These are phyloP conservation scores for Cystobasidium ongulense DNA, from an alignment of 768 basidiomycete genomes.

Conservation along the genomic window DNA sequence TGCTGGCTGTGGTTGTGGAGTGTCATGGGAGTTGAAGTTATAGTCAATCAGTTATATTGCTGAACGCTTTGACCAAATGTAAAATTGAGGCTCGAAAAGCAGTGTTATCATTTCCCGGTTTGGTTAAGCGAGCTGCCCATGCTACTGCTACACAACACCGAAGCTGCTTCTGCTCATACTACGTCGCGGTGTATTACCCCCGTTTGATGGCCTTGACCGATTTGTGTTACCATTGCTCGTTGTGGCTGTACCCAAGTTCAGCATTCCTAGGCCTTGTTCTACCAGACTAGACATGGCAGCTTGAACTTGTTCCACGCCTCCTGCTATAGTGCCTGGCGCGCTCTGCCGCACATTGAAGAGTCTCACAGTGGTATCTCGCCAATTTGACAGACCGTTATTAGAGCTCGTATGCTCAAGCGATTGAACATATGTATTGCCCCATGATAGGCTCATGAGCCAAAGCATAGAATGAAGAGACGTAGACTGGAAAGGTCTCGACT, in stretches of 20 bases:
- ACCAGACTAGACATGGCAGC: conserved; percentile 8
- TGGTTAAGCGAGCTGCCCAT: too few species aligned
- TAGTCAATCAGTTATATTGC: background rate
- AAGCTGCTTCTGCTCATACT: background rate
- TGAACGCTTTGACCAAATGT: too few species aligned
- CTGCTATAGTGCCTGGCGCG: background rate
- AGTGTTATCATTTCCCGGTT: too few species aligned
- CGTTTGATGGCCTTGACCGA: background rate
- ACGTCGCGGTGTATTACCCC: background rate
- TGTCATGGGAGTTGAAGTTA: conserved; percentile 53
- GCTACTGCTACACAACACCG: background rate
- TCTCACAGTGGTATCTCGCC: conserved; percentile 18
- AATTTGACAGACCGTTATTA: background rate
- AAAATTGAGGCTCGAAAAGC: too few species aligned
- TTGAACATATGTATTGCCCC: conserved; percentile 84
- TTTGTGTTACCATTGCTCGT: background rate
- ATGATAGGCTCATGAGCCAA: conserved; percentile 87
- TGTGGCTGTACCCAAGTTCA: background rate
- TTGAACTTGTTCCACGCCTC: conserved; percentile 6
- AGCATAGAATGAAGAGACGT: conserved; percentile 49
- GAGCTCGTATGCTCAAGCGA: conserved; percentile 2
- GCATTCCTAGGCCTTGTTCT: conserved; percentile 20
- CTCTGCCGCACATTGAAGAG: conserved; percentile 7
- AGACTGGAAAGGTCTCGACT: conserved; percentile 61
- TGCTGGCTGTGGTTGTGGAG: conserved; percentile 85